Evolutionary conservation across 495 filamentous ascomycete genomes (phyloP), one percentile per base, ranked within the genome.

Genomic region (Astrocystis sublimbata): DNA sequence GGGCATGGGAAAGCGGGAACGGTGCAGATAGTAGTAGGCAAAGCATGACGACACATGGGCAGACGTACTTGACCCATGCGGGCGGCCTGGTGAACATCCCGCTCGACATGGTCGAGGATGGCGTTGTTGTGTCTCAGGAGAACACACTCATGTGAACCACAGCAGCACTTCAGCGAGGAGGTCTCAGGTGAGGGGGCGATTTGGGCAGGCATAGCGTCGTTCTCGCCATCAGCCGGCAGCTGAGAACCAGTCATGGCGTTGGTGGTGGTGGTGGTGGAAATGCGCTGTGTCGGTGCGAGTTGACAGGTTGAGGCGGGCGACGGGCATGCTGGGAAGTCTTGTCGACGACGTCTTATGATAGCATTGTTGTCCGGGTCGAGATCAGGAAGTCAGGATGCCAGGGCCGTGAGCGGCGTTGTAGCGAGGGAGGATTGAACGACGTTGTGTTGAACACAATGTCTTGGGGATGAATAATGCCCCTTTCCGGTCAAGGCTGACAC

Each of bases 21-120:
- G 1, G 31, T 28, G 40, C 7, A 28, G 38, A 46, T 10, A 24
- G n/a, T n/a, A n/a, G n/a, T n/a, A 26, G 28, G 33, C 7, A 19
- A 10, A 26, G 51, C 2, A 9, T 15, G 33, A 9, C 19, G 19
- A 24, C 24, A 58, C 19, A 47, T 23, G 42, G n/a, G n/a, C n/a
- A n/a, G n/a, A 47, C 83, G 60, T 76, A 96, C 93, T 89, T 97
- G 89, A 47, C 93, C 93, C 71, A 97, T 82, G 62, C 87, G 81
- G 35, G 92, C 93, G 12, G 93, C 93, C 26, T 85, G 90, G 60
- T 85, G 84, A 13, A 97, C 89, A 76, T 97, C 90, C 65, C 87
- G 87, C 75, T 98, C 93, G 63, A 97, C 78, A 54, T 86, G 88
- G 68, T 88, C 83, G 21, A 97, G 81, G 41, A 91, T 86, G n/a